Base-by-base conservation (phyloP, 1,284 basidiomycete genomes). In the Neolentinus lepideus region DNA sequence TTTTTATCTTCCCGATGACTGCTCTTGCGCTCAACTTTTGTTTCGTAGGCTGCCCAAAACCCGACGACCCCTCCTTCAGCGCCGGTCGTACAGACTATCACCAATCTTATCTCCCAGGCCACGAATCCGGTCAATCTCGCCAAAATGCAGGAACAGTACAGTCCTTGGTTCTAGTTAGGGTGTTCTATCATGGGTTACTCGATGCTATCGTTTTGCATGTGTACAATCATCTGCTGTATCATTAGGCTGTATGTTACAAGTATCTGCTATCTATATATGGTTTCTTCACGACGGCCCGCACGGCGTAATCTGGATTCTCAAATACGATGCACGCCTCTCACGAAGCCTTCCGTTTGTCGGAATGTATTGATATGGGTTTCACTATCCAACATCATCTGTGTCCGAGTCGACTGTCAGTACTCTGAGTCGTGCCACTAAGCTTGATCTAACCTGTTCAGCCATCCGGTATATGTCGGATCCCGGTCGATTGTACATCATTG, bases 401-500 rank as follows among this genome's bases (percentile, higher is more conserved):
- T 52, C 4, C 16, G 19, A 46, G n/a, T 27, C 56, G 16, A 19
- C n/a, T 12, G 48, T 22, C 53, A 59, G 52, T 60, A 54, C n/a
- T 29, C 43, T 6, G 29, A 52, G 8, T n/a, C 31, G 52, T 35
- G 51, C 56, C 31, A 56, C 47, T 53, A 31, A 19, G 54, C 47
- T 2, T 45, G 48, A 35, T 64, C 83, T 71, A 58, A 89, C 90
- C 75, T 94, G 91, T 66, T 90, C 84, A n/a, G 94, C 90, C 88
- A 96, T 92, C 53, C 79, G 78, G 63, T 88, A 84, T 11, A 96
- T 88, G 66, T 92, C 89, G 22, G 86, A 88, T 3, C 84, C 85
- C 1, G 88, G 88, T 45, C 85, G 78, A 62, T 98, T 98, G 69
- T 93, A 98, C 88, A 97, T 92, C 80, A 94, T 88, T 12, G 94